Conservation (phyloP, 2,329 filamentous ascomycete species). For the Bipolaris victoriae region DNA sequence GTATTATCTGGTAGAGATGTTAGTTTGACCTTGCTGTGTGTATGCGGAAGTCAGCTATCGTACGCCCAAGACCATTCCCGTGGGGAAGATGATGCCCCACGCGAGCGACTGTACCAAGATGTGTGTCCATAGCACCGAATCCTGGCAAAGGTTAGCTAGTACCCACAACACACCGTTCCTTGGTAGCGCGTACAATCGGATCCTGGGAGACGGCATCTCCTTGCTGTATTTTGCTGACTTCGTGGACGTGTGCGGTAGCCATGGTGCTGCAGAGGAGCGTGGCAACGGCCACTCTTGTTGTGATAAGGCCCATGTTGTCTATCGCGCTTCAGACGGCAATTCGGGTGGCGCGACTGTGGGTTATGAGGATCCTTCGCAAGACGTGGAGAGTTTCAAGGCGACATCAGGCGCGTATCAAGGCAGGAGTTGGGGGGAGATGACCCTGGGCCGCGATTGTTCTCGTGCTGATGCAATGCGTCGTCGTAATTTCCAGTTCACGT, state of each 20-base stretch:
- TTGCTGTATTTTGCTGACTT: slow-evolving; percentile 48
- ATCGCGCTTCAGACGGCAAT: slow-evolving; percentile 1
- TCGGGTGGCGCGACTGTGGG: slow-evolving; percentile 8
- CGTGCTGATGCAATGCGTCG: slow-evolving; percentile 25
- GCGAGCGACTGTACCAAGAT: slow-evolving; percentile 86
- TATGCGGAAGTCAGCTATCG: slow-evolving; percentile 39
- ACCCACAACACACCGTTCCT: neutral
- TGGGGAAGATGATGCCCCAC: slow-evolving; percentile 90
- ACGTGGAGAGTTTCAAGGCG: slow-evolving; percentile 26
- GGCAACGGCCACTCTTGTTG: slow-evolving; percentile 23
- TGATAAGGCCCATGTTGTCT: slow-evolving; percentile 21
- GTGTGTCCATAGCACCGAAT: slow-evolving; percentile 89
- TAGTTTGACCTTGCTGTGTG: neutral
- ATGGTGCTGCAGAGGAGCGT: slow-evolving; percentile 36
- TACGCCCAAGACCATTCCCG: slow-evolving; percentile 94
- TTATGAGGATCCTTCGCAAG: slow-evolving; percentile 20
- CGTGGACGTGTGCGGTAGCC: slow-evolving; percentile 49
- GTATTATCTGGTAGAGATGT: slow-evolving; percentile 70
- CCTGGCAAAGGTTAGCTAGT: slow-evolving; percentile 52
- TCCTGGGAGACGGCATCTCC: slow-evolving; percentile 47
- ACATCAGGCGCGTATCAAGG: slow-evolving; percentile 8
- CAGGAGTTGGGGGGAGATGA: slow-evolving; percentile 2
- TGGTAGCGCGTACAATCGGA: slow-evolving; percentile 41
- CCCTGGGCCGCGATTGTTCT: slow-evolving; percentile 7
- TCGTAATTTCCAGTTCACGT: slow-evolving; percentile 37